Percentiles rank a stretch among this genome's conserved stretches.
Conservation (phyloP, 2,329 filamentous ascomycete species). For the Aspergillus clavatus region DNA sequence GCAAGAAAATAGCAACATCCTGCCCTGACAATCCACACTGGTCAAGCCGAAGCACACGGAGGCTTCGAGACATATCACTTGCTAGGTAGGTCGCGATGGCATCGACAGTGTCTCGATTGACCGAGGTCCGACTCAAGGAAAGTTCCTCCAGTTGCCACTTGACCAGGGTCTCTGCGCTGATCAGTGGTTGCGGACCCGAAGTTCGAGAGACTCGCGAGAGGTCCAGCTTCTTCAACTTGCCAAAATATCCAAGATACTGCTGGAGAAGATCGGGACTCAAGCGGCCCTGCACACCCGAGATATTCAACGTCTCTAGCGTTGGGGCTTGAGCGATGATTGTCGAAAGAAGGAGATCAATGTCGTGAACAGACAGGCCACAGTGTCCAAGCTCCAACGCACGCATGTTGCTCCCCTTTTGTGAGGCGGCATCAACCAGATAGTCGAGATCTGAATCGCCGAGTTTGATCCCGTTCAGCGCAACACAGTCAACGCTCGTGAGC, state of each 20-base stretch:
- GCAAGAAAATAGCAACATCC: constrained; percentile 61
- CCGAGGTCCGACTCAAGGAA: constrained; percentile 57
- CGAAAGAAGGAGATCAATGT: constrained; percentile 56
- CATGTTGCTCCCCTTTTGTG: constrained; percentile 59
- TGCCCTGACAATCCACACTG: constrained; percentile 62
- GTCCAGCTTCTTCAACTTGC: constrained; percentile 61
- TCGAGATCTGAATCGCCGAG: constrained; percentile 69
- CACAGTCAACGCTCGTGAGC: constrained; percentile 66
- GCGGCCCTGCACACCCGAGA: constrained; percentile 63
- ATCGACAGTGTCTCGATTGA: constrained; percentile 61
- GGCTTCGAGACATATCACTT: constrained; percentile 55
- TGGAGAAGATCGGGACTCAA: constrained; percentile 62
- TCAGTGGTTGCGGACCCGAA: constrained; percentile 58
- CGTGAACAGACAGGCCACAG: constrained; percentile 51
- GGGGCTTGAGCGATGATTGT: constrained; percentile 60
- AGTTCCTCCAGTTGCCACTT: constrained; percentile 65
- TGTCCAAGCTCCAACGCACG: constrained; percentile 63
- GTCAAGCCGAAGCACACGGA: constrained; percentile 60
- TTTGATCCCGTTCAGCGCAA: constrained; percentile 62
- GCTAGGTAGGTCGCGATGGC: constrained; percentile 61
- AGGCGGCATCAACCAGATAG: constrained; percentile 61
- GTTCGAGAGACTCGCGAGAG: constrained; percentile 61
- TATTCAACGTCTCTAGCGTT: constrained; percentile 62
- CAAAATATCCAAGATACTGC: constrained; percentile 62
- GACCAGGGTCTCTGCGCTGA: constrained; percentile 61